Percentiles rank a stretch among this genome's conserved stretches.
Conservation (phyloP, 805 yeast species). For the Yarrowia divulgata region DNA sequence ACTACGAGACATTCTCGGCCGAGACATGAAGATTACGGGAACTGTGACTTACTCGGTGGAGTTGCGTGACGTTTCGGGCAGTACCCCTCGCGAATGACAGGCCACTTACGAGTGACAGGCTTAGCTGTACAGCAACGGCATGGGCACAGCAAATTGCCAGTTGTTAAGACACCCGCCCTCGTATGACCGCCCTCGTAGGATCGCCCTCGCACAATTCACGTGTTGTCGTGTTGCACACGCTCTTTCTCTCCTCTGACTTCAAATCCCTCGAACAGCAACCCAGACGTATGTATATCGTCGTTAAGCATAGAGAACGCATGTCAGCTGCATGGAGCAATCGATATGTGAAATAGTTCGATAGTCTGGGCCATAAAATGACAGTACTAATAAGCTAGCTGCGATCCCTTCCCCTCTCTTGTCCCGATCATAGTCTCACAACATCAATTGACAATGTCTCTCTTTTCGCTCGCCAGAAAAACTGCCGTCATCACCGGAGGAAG, state of each 20-base stretch:
- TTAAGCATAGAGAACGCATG: constrained; percentile 19
- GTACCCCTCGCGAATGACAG: too few species aligned
- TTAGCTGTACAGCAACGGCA: too few species aligned
- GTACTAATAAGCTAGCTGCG: constrained; percentile 9
- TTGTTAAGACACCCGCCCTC: too few species aligned
- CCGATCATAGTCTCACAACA: neutral
- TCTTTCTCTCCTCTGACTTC: neutral
- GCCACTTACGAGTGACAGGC: too few species aligned
- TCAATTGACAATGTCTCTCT: constrained; percentile 41
- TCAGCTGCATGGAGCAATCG: constrained; percentile 10
- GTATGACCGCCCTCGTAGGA: too few species aligned
- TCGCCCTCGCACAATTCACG: too few species aligned
- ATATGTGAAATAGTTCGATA: constrained; percentile 9
- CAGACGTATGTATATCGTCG: constrained; percentile 5
- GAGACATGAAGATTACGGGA: too few species aligned
- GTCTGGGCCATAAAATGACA: neutral
- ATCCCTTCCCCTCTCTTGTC: neutral
- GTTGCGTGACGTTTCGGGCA: too few species aligned
- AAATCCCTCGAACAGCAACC: constrained; percentile 33
- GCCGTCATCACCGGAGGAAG: constrained; percentile 84
- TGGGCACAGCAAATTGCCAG: too few species aligned
- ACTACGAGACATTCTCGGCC: too few species aligned
- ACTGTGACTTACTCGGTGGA: too few species aligned
- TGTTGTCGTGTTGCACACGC: too few species aligned
- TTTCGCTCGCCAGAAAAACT: constrained; percentile 57